Evolutionary conservation across 305 asterid genomes (phyloP).

Genomic region (Fraxinus sp.): DNA sequence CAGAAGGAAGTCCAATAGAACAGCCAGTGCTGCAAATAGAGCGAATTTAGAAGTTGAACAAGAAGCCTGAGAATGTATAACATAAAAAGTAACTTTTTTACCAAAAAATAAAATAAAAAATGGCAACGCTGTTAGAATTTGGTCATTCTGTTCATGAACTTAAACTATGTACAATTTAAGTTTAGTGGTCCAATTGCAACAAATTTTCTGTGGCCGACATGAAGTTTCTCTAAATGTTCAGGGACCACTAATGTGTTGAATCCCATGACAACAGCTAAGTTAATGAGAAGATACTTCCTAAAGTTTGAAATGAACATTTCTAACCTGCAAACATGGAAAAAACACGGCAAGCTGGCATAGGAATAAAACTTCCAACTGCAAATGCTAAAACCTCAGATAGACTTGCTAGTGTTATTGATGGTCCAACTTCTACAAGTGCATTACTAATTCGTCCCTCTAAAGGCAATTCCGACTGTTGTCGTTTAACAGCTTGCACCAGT

Average conservation of each 20-base stretch:
- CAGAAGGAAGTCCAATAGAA: constrained; percentile 92
- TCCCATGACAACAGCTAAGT: background rate
- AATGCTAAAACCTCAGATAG: constrained; percentile 93
- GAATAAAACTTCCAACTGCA: constrained; percentile 98
- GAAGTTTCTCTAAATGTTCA: background rate
- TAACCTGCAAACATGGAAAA: constrained; percentile 99
- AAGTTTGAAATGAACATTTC: constrained; percentile 20
- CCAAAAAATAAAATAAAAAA: background rate
- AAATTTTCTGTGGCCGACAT: background rate
- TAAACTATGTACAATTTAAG: background rate
- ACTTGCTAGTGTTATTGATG: constrained; percentile 96
- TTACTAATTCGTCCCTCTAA: constrained; percentile 93
- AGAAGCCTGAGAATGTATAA: background rate
- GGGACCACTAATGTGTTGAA: background rate
- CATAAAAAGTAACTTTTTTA: background rate
- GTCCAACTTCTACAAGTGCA: constrained; percentile 98
- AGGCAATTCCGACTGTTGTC: constrained; percentile 87
- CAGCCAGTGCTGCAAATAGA: constrained; percentile 82
- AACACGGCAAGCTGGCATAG: constrained; percentile 97
- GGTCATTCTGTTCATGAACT: background rate
- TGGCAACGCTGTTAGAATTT: background rate
- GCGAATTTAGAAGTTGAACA: background rate
- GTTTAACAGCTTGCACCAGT: constrained; percentile 91
- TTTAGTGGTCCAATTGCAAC: background rate
- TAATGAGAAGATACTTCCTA: background rate